Percentiles rank a stretch among this genome's conserved stretches.
Evolutionary conservation across 176 grass and related monocot genomes (phyloP).

Genomic region (Oryza punctata): DNA sequence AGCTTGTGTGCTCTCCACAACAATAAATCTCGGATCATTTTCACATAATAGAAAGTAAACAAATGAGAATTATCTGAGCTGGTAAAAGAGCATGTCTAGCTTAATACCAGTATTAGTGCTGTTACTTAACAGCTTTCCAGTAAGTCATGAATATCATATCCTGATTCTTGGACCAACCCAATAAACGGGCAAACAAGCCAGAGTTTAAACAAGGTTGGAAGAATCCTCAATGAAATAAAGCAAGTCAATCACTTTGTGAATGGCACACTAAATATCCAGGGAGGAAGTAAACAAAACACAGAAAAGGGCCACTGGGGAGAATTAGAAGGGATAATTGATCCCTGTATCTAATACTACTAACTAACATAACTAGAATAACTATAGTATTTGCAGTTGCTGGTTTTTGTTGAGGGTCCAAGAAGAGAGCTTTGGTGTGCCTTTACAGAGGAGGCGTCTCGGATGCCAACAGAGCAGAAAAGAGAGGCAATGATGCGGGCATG

Average conservation of each 20-base stretch:
- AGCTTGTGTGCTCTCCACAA: neutral
- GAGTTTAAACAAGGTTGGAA: neutral
- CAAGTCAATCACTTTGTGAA: neutral
- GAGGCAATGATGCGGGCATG: slow-evolving; percentile 49
- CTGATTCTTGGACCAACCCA: neutral
- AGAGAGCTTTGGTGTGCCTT: slow-evolving; percentile 25
- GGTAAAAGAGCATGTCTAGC: neutral
- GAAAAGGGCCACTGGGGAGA: neutral
- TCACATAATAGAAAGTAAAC: neutral
- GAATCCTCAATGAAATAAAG: neutral
- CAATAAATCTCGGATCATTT: neutral
- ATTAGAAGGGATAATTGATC: neutral
- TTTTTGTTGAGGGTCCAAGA: slow-evolving; percentile 3
- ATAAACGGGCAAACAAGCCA: neutral
- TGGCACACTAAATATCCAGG: neutral
- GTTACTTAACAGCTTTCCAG: neutral
- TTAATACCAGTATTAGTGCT: neutral
- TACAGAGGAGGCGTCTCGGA: slow-evolving; percentile 43
- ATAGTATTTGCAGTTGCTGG: neutral
- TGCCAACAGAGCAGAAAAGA: slow-evolving; percentile 30
- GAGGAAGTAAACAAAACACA: neutral
- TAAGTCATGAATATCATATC: neutral
- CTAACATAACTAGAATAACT: neutral
- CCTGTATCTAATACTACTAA: neutral
- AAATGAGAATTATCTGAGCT: neutral